Conservation (phyloP, 163 green algal species). For the Chlamydomonas reinhardtii region DNA sequence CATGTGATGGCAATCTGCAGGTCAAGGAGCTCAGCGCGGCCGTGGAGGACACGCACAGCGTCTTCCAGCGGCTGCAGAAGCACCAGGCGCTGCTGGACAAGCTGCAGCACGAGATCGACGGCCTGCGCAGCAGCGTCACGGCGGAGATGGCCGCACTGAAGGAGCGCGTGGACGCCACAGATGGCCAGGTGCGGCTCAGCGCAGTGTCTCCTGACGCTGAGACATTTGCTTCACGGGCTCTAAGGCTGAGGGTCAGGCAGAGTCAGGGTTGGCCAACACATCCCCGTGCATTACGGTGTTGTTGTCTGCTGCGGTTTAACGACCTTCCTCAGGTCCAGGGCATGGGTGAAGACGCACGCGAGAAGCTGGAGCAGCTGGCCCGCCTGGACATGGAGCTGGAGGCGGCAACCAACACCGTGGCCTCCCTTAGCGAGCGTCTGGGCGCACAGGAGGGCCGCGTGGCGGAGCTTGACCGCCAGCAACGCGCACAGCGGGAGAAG, state of each 20-base stretch:
- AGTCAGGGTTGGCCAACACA: too few relatives aligned
- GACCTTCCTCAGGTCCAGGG: too few relatives aligned
- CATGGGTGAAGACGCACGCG: neutral
- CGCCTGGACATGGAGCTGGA: neutral
- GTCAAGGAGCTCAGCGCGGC: conserved; percentile 22
- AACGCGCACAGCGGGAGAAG: neutral
- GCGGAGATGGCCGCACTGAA: conserved; percentile 13
- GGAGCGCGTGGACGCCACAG: neutral
- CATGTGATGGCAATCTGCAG: neutral
- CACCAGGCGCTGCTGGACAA: conserved; percentile 33
- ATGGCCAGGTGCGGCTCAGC: neutral
- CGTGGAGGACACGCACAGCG: conserved; percentile 44
- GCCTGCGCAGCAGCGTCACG: neutral
- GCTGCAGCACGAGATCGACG: conserved; percentile 31
- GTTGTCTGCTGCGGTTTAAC: too few relatives aligned
- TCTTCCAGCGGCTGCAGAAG: conserved; percentile 37
- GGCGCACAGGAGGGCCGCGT: neutral
- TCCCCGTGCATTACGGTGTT: too few relatives aligned
- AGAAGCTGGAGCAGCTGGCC: conserved; percentile 1
- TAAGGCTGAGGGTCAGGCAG: too few relatives aligned
- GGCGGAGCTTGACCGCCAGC: neutral
- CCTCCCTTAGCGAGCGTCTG: neutral
- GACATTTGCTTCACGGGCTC: too few relatives aligned
- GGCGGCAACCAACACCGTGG: neutral
- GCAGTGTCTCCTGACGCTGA: too few relatives aligned